A percentile compares a stretch with the other conserved stretches of the same genome.
phyloP scores from a whole-genome alignment of 805 yeast genomes.

The Zygoascus flipseniorum region DNA sequence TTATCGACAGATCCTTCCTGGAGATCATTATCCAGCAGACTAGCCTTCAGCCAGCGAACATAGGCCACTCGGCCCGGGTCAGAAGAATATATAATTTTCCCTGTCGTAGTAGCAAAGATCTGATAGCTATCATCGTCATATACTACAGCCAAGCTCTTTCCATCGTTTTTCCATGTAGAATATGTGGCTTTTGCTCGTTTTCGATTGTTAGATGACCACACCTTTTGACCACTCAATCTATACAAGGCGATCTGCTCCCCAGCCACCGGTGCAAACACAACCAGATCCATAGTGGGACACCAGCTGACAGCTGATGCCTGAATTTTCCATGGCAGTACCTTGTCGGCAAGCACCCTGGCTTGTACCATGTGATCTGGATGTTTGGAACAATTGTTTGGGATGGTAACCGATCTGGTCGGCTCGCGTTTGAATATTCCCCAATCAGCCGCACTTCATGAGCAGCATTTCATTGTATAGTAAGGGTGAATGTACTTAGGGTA shows the following conservation, averaged over 20 bases:
- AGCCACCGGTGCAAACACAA: constrained; percentile 35
- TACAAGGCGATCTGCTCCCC: constrained; percentile 45
- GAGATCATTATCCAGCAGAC: neutral
- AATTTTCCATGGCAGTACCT: constrained; percentile 13
- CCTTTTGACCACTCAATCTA: constrained; percentile 45
- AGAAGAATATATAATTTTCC: constrained; percentile 29
- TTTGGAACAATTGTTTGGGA: no score
- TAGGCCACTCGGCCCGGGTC: constrained; percentile 17
- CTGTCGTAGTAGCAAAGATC: constrained; percentile 40
- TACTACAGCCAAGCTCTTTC: constrained; percentile 35
- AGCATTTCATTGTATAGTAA: no score
- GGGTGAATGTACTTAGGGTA: no score
- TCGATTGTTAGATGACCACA: constrained; percentile 39
- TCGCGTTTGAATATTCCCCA: no score
- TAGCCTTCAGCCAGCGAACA: constrained; percentile 30
- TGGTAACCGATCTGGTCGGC: no score
- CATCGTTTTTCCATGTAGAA: constrained; percentile 33
- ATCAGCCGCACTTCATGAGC: no score
- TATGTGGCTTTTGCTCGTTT: constrained; percentile 8
- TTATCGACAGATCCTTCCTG: constrained; percentile 10
- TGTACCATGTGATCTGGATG: no score
- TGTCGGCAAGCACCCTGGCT: constrained; percentile 5
- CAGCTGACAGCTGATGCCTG: constrained; percentile 22
- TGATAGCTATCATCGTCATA: constrained; percentile 38
- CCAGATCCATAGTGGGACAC: constrained; percentile 46